Percentiles rank a stretch among this genome's conserved stretches.
Conservation (phyloP, 106 monocot genomes). For the Posidonia australis region DNA sequence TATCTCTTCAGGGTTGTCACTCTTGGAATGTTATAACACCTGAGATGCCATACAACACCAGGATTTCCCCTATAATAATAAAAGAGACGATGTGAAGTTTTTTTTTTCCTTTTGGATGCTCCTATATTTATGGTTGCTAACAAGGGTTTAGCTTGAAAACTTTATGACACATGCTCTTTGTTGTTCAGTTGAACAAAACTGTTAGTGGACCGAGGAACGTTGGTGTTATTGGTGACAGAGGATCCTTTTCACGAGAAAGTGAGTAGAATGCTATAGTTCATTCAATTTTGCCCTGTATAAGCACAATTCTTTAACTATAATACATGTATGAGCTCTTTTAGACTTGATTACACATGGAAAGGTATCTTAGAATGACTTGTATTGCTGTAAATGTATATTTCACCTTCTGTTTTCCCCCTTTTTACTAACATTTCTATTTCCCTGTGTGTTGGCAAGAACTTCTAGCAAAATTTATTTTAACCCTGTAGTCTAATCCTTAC, state of each 20-base stretch:
- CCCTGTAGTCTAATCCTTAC: too few species aligned
- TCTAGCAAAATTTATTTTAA: too few species aligned
- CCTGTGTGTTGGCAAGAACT: too few species aligned
- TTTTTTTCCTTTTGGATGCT: too few species aligned
- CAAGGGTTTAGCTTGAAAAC: not conserved
- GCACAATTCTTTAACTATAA: not conserved
- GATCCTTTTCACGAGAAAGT: slow-evolving; percentile 77
- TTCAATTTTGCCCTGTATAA: not conserved
- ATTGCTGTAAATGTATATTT: too few species aligned
- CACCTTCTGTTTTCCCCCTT: too few species aligned
- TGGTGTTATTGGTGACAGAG: slow-evolving; percentile 66
- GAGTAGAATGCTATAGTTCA: slow-evolving; percentile 22
- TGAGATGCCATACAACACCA: not conserved
- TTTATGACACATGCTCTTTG: not conserved
- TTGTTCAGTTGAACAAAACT: slow-evolving; percentile 49
- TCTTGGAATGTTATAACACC: not conserved
- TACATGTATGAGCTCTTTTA: not conserved
- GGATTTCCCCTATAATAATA: too few species aligned
- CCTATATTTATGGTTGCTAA: not conserved
- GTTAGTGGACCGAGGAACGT: slow-evolving; percentile 56
- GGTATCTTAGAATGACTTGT: too few species aligned
- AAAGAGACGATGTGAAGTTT: too few species aligned
- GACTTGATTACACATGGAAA: not conserved
- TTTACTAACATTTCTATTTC: too few species aligned
- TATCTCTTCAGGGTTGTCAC: too few species aligned